Base-by-base conservation (phyloP, 768 basidiomycete genomes). In the Mycena epipterygia region DNA sequence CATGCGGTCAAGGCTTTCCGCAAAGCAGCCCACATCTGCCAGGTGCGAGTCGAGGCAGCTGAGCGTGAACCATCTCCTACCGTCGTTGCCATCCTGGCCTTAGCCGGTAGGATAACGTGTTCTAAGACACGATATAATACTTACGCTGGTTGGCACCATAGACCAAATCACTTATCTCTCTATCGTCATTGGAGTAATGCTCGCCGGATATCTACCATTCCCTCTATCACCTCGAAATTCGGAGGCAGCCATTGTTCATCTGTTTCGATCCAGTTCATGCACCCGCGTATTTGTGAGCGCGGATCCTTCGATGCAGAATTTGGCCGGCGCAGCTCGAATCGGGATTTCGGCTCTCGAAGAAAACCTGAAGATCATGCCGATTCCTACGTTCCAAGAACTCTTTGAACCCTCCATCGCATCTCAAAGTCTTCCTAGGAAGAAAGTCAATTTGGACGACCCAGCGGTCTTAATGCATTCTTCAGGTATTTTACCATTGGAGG, bases 81-180 rank as follows among this genome's bases (percentile, higher is more conserved):
- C n/a, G 68, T 80, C 1, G 58, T 82, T 13, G 80, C 69, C 21
- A 79, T 82, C 44, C 41, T 81, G 1, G 78, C 78, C 6, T 44
- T 61, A 17, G 37, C 73, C 44, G 80, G 80, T 78, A 16, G 25
- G 56, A 53, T 8, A 9, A 33, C 29, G 53, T 17, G 39, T 33
- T 14, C 11, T 7, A 21, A 19, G 32, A 35, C 29, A 51, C 21
- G 25, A n/a, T 25, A 33, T 35, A 41, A 52, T 4, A 17, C 23
- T 21, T 13, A 29, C 9, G n/a, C n/a, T n/a, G n/a, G n/a, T n/a
- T n/a, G n/a, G n/a, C n/a, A n/a, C n/a, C n/a, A n/a, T 33, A 82
- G 84, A 85, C 53, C 75, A 73, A n/a, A 75, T 81, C 69, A 77
- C 81, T 5, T 83, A 77, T 64, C 75, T 75, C 37, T 68, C 76